Percentiles rank a stretch among this genome's conserved stretches.
Conservation (phyloP, 768 basidiomycete genomes). For the Phanerochaete carnosa region DNA sequence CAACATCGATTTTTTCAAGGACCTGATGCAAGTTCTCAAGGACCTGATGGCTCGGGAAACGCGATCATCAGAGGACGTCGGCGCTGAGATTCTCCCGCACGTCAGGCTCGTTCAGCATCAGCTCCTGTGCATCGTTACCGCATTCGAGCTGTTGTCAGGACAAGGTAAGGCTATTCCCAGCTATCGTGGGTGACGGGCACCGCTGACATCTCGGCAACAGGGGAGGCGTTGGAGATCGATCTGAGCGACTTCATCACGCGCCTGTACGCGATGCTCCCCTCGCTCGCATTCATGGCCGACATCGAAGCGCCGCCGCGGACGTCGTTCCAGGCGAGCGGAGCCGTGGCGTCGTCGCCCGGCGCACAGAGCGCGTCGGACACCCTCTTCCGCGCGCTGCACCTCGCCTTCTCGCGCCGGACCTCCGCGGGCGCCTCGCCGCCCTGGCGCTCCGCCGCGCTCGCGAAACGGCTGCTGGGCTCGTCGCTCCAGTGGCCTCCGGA, state of each 20-base stretch:
- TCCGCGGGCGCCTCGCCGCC: constrained; percentile 39
- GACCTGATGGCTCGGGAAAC: constrained; percentile 57
- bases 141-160: constrained; percentile 95
- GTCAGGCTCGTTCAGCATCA: constrained; percentile 47
- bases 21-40: constrained; percentile 85
- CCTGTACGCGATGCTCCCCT: constrained; percentile 79
- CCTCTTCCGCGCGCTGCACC: constrained; percentile 80
- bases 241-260: constrained; percentile 82
- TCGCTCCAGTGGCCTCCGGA: constrained; percentile 78
- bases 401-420: constrained; percentile 76
- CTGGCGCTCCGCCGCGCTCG: constrained; percentile 85
- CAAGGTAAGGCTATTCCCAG: constrained; percentile 68
- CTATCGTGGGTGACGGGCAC: constrained; percentile 6
- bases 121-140: constrained; percentile 87
- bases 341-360: constrained; percentile 36
- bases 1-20: constrained; percentile 98
- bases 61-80: constrained; percentile 38
- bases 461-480: constrained; percentile 84
- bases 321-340: constrained; percentile 13
- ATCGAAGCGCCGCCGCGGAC: constrained; percentile 51
- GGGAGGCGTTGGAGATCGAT: constrained; percentile 97
- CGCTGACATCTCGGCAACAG: constrained; percentile 35
- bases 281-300: constrained; percentile 63
- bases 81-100: constrained; percentile 28
- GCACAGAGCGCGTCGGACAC: constrained; percentile 45